Base-by-base conservation (phyloP, 192 early-diverging fungal species). In the Phycomyces nitens region DNA sequence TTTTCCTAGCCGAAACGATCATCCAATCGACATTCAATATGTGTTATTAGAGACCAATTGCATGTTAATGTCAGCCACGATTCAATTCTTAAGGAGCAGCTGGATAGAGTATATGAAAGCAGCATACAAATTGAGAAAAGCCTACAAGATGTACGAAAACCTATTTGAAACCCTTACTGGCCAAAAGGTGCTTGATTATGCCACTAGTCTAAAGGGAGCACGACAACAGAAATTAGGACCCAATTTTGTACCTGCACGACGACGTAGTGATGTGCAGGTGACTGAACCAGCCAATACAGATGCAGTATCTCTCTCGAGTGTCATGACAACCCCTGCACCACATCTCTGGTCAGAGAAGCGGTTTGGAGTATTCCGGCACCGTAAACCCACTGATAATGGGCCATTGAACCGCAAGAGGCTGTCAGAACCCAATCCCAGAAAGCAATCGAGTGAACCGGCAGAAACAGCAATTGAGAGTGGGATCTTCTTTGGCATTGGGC, bases 31-130 rank as follows among this genome's bases (percentile, higher is more conserved):
- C 44, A 50, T 68, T 10, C 58, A 67, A 14, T 73, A 73, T 56
- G 71, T 68, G 4, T 20, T 73, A 7, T 41, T 73, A 1, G 66
- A 68, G 11, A 61, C 65, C 0, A 68, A 73, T 23, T 73, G 71
- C 26, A 68, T 68, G 22, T 49, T 73, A 11, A 73, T 73, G 71
- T 64, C 71, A 5, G 66, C 71, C 20, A 73, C 71, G 0, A 41
- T 73, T 14, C 71, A 73, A 60, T 73, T 73, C 44, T 54, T 73
- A 38, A 44, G 65, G 10, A 65, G 67, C 23, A 63, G 50, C 53
- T 73, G 71, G 71, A 54, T 73, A 27, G 71, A 73, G 23, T 73
- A 73, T 20, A 68, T 73, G 71, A 63, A 60, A 29, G 71, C 66
- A 3, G 65, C 71, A 1, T 73, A 73, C 27, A 68, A 68, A 38